Conservation (phyloP, 176 grass and related monocot genomes). For the Phoenix dactylifera region DNA sequence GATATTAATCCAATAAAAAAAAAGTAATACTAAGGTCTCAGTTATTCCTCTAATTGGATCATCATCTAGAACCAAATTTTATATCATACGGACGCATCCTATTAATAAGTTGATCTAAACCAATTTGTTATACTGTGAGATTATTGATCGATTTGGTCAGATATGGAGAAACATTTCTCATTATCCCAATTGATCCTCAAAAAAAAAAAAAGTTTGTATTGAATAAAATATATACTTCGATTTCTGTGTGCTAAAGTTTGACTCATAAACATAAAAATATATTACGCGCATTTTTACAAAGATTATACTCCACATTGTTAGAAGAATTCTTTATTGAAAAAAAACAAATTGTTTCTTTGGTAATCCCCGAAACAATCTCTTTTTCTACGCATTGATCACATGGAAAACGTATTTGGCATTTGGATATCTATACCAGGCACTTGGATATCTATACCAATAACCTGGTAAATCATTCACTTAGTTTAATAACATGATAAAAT, state of each 20-base stretch:
- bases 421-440: no score
- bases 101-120: background rate
- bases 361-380: slow-evolving; percentile 1
- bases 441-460: no score
- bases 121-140: background rate
- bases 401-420: no score
- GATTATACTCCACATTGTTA: background rate
- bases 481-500: no score
- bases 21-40: background rate
- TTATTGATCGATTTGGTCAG: background rate
- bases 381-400: no score
- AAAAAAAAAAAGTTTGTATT: slow-evolving; percentile 11
- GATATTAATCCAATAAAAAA: no score
- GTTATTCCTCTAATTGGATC: background rate
- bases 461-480: no score
- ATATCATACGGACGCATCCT: no score
- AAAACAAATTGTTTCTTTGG: background rate
- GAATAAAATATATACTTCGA: slow-evolving; percentile 15
- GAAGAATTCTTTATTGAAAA: slow-evolving; percentile 14
- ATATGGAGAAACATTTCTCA: background rate
- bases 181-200: background rate
- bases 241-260: slow-evolving; percentile 19
- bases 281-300: background rate
- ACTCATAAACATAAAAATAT: slow-evolving; percentile 14
- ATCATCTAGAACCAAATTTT: background rate